Conservation (phyloP, 2,329 filamentous ascomycete species). For the Fusarium sambucinum region DNA sequence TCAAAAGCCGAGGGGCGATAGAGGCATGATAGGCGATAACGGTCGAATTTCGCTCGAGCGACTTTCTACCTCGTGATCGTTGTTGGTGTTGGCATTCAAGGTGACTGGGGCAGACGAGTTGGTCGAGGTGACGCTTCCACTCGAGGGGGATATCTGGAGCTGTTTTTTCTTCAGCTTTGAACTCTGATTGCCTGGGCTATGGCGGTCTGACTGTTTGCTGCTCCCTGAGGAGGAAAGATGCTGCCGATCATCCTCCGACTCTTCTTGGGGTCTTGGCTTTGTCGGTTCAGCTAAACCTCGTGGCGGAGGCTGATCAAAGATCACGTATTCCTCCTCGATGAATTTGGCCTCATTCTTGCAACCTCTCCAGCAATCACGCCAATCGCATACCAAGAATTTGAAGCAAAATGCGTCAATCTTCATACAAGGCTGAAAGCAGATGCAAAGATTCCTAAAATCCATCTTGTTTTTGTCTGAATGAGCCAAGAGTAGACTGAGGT, state of each 20-base stretch:
- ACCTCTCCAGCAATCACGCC: slow-evolving; percentile 97
- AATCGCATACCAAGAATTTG: slow-evolving; percentile 93
- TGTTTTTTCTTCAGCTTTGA: slow-evolving; percentile 59
- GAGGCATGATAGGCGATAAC: slow-evolving; percentile 74
- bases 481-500: slow-evolving; percentile 89
- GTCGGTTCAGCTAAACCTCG: slow-evolving; percentile 58
- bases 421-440: slow-evolving; percentile 97
- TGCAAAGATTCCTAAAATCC: slow-evolving; percentile 95
- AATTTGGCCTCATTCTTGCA: slow-evolving; percentile 90
- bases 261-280: slow-evolving; percentile 45
- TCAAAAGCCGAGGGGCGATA: slow-evolving; percentile 72
- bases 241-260: slow-evolving; percentile 43
- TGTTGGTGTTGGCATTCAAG: slow-evolving; percentile 61
- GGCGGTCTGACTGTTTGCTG: slow-evolving; percentile 62
- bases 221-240: slow-evolving; percentile 72
- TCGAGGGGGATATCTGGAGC: slow-evolving; percentile 56
- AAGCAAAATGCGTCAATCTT: slow-evolving; percentile 96
- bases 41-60: slow-evolving; percentile 63
- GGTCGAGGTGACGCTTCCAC: slow-evolving; percentile 59
- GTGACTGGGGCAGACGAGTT: slow-evolving; percentile 60
- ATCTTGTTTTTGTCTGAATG: slow-evolving; percentile 98
- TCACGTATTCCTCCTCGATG: slow-evolving; percentile 75
- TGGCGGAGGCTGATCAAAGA: slow-evolving; percentile 70
- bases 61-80: slow-evolving; percentile 50
- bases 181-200: slow-evolving; percentile 42